phyloP scores from a whole-genome alignment of 2,329 filamentous ascomycete genomes.

The Elsinoe ampelina region DNA sequence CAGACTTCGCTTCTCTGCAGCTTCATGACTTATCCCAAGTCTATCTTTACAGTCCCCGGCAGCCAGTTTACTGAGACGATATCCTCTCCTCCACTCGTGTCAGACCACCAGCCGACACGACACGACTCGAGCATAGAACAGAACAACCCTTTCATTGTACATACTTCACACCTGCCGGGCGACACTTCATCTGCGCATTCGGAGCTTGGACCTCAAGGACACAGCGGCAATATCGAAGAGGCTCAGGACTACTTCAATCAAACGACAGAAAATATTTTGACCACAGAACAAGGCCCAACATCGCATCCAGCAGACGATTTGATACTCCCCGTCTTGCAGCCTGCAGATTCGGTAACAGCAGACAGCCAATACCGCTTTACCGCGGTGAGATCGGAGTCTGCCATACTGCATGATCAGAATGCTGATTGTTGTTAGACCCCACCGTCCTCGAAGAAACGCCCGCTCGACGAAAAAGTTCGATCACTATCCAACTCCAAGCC shows the following conservation, averaged over 20 bases:
- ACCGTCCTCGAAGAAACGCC: neutral
- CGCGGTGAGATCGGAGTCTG: neutral
- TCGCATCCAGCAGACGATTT: neutral
- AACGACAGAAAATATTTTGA: neutral
- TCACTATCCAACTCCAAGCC: neutral
- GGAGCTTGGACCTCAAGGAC: neutral
- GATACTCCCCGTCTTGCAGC: neutral
- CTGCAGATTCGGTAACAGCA: neutral
- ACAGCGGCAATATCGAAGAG: neutral
- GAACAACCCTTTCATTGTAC: neutral
- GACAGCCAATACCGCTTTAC: neutral
- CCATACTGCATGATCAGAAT: neutral
- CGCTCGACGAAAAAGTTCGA: neutral
- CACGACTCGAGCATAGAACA: neutral
- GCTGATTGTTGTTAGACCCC: neutral
- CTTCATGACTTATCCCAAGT: conserved; percentile 13
- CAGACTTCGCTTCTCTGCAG: neutral
- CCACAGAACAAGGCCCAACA: neutral
- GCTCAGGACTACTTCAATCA: neutral
- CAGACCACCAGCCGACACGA: neutral
- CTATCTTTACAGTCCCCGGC: conserved; percentile 8
- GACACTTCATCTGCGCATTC: conserved; percentile 1
- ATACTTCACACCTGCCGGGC: conserved; percentile 2
- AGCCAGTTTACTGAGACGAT: neutral
- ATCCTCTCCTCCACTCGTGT: neutral